Evolutionary conservation across 768 basidiomycete genomes (phyloP).

Genomic region (Termitomyces sp.): DNA sequence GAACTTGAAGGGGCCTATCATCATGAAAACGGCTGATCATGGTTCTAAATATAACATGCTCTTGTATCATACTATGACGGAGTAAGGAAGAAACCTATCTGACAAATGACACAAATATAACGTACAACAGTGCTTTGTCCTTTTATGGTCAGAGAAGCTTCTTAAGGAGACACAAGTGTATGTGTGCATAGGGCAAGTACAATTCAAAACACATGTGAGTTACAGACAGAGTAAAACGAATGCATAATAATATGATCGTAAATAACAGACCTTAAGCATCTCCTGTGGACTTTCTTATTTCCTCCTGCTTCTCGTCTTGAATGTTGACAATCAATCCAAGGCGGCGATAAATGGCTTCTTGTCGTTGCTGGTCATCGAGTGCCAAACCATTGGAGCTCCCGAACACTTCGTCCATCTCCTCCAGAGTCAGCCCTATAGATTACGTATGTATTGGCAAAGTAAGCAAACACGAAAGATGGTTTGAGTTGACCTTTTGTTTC

Average conservation of each 20-base stretch:
- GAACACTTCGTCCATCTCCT: constrained; percentile 80
- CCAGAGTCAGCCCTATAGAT: constrained; percentile 46
- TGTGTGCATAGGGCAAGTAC: not conserved
- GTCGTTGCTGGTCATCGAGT: constrained; percentile 45
- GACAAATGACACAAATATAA: not conserved
- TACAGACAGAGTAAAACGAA: not conserved
- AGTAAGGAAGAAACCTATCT: not conserved
- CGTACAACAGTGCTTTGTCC: not conserved
- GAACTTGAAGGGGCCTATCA: too few species aligned
- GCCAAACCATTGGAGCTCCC: constrained; percentile 49
- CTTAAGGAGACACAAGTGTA: not conserved
- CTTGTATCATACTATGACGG: not conserved
- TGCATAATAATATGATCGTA: not conserved
- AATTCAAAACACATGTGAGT: not conserved
- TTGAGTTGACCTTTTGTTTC: constrained; percentile 58
- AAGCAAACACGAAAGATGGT: not conserved
- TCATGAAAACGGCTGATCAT: too few species aligned
- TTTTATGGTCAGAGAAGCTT: not conserved
- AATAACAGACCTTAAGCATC: not conserved
- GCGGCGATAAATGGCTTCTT: constrained; percentile 47
- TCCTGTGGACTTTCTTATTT: not conserved
- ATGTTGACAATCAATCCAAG: constrained; percentile 46
- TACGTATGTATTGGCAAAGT: not conserved
- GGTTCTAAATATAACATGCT: not conserved
- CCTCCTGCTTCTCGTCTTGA: constrained; percentile 7